These are phyloP conservation scores for Suillus hirtellus DNA, from an alignment of 768 basidiomycete genomes.

Conservation along the genomic window DNA sequence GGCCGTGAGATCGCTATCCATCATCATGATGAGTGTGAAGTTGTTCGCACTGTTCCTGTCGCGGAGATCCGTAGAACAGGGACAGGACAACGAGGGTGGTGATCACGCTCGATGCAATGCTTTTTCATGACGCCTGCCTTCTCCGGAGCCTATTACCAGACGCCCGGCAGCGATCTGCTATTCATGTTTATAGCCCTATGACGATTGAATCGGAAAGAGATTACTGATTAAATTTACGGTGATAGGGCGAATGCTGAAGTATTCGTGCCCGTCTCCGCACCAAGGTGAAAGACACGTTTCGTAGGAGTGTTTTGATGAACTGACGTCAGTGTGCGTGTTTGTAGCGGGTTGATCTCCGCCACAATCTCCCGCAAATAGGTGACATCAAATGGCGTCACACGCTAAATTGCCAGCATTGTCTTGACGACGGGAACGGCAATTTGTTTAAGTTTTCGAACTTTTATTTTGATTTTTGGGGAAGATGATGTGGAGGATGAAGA, in stretches of 20 bases:
- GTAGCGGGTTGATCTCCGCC: constrained; percentile 62
- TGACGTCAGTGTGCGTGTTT: constrained; percentile 31
- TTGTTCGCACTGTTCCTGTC: constrained; percentile 7
- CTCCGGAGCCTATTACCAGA: constrained; percentile 10
- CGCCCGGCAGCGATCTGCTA: not conserved
- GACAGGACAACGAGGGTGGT: constrained; percentile 12
- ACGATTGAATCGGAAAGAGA: constrained; percentile 18
- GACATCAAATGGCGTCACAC: constrained; percentile 31
- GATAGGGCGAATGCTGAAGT: constrained; percentile 78
- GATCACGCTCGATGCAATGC: constrained; percentile 8
- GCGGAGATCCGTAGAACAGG: not conserved
- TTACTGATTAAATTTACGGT: constrained; percentile 32
- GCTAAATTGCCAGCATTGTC: constrained; percentile 26
- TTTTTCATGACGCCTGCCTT: constrained; percentile 7
- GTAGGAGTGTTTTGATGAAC: constrained; percentile 11
- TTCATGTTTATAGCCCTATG: constrained; percentile 18
- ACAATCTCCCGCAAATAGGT: constrained; percentile 43
- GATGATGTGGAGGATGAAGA: not conserved
- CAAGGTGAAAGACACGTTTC: constrained; percentile 57
- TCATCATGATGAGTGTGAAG: not conserved
- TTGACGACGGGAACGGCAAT: constrained; percentile 27
- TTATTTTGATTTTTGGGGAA: not conserved
- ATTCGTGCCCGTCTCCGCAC: constrained; percentile 82
- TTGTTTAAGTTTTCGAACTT: not conserved
- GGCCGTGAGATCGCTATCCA: constrained; percentile 1